Evolutionary conservation across 164 flowering plant species (phyloP).

Genomic region (Sedum album): DNA sequence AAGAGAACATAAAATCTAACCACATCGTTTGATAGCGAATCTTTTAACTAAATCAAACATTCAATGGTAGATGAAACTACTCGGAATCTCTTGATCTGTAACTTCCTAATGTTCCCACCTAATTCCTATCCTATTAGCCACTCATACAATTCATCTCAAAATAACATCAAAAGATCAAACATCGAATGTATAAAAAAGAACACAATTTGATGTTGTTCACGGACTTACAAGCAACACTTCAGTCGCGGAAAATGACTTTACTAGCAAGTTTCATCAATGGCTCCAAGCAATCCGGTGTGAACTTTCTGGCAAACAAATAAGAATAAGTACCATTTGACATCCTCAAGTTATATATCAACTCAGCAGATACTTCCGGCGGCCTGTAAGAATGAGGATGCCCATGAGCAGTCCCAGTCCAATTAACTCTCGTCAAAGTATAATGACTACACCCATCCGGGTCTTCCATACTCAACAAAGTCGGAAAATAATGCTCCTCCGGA

Average conservation of each 20-base stretch:
- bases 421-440: conserved; percentile 64
- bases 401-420: conserved; percentile 67
- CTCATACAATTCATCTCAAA: background rate
- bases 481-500: conserved; percentile 95
- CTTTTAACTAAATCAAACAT: background rate
- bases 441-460: conserved; percentile 63
- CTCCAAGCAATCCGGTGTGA: conserved; percentile 60
- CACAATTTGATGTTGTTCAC: background rate
- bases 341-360: conserved; percentile 45
- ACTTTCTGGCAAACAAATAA: conserved; percentile 72
- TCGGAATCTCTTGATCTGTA: background rate
- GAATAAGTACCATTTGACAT: conserved; percentile 51
- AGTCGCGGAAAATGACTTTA: conserved; percentile 64
- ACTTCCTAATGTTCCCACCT: background rate
- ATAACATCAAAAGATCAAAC: background rate
- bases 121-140: background rate
- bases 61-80: conserved; percentile 5
- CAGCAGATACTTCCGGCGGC: conserved; percentile 44
- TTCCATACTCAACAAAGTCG: conserved; percentile 68
- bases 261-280: conserved; percentile 57
- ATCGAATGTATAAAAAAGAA: background rate
- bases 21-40: background rate
- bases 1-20: background rate
- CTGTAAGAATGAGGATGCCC: conserved; percentile 79
- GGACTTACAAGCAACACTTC: conserved; percentile 13